phyloP scores from a whole-genome alignment of 2,329 filamentous ascomycete species.

The Neofusicoccum umdonicola region DNA sequence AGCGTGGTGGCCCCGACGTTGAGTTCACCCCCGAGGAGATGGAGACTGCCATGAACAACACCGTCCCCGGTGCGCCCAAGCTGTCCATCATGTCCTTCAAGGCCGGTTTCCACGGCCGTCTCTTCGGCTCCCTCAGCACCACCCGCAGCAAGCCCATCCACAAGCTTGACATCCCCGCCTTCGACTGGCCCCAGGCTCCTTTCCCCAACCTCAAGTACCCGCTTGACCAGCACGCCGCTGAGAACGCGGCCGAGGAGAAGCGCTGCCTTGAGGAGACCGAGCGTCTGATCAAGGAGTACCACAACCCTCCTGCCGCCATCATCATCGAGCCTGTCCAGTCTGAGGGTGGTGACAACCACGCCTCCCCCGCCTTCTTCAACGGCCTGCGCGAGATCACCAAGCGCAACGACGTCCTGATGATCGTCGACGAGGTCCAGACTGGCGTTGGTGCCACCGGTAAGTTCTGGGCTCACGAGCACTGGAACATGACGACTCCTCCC shows the following conservation, averaged over 20 bases:
- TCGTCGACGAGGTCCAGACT: conserved; percentile 93
- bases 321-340: conserved; percentile 90
- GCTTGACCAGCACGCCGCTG: conserved; percentile 71
- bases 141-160: conserved; percentile 92
- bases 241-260: conserved; percentile 79
- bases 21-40: conserved; percentile 81
- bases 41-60: conserved; percentile 73
- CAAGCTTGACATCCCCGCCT: conserved; percentile 91
- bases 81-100: conserved; percentile 88
- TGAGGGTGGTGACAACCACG: conserved; percentile 93
- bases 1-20: conserved; percentile 73
- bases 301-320: conserved; percentile 75
- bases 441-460: conserved; percentile 89
- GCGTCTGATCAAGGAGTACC: conserved; percentile 74
- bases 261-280: conserved; percentile 81
- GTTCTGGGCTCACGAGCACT: conserved; percentile 98
- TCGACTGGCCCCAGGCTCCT: conserved; percentile 89
- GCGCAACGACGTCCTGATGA: conserved; percentile 75
- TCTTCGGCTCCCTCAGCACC: conserved; percentile 83
- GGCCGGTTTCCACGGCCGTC: conserved; percentile 83
- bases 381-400: conserved; percentile 76
- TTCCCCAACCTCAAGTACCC: conserved; percentile 88
- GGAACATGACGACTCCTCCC: conserved; percentile 73
- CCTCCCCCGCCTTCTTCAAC: conserved; percentile 81
- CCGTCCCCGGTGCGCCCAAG: conserved; percentile 72